Percentiles rank a stretch among this genome's conserved stretches.
Evolutionary conservation across 805 yeast genomes (phyloP).

Genomic region (Candida argentea): DNA sequence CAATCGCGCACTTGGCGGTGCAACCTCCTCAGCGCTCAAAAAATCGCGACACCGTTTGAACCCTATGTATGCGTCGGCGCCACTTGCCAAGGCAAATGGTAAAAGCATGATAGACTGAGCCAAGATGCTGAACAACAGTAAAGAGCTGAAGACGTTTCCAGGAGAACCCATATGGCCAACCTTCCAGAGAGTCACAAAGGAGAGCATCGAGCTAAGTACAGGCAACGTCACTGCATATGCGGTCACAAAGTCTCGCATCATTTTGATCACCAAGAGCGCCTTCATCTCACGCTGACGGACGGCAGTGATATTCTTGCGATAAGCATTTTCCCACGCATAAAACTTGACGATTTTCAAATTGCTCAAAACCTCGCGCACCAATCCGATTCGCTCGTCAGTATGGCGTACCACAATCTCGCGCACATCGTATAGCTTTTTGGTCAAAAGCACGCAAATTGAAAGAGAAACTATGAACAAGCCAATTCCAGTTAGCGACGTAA

Average conservation of each 20-base stretch:
- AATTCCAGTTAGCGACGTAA: constrained; percentile 30
- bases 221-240: constrained; percentile 37
- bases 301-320: constrained; percentile 23
- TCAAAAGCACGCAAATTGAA: constrained; percentile 21
- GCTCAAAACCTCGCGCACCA: constrained; percentile 32
- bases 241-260: constrained; percentile 30
- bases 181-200: constrained; percentile 37
- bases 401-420: constrained; percentile 26
- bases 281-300: constrained; percentile 32
- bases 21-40: constrained; percentile 11
- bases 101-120: constrained; percentile 34
- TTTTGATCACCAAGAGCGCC: constrained; percentile 29
- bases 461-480: constrained; percentile 29
- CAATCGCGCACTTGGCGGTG: background rate
- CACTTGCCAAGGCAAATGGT: constrained; percentile 35
- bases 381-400: constrained; percentile 33
- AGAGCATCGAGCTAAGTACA: constrained; percentile 32
- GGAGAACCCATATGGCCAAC: constrained; percentile 29
- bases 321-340: constrained; percentile 38
- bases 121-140: constrained; percentile 31
- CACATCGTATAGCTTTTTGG: constrained; percentile 23
- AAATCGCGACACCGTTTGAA: constrained; percentile 18
- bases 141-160: constrained; percentile 32
- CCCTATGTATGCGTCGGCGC: constrained; percentile 35
- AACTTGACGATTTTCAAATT: constrained; percentile 35